Base-by-base conservation (phyloP, 768 basidiomycete genomes). In the Lactarius vividus region DNA sequence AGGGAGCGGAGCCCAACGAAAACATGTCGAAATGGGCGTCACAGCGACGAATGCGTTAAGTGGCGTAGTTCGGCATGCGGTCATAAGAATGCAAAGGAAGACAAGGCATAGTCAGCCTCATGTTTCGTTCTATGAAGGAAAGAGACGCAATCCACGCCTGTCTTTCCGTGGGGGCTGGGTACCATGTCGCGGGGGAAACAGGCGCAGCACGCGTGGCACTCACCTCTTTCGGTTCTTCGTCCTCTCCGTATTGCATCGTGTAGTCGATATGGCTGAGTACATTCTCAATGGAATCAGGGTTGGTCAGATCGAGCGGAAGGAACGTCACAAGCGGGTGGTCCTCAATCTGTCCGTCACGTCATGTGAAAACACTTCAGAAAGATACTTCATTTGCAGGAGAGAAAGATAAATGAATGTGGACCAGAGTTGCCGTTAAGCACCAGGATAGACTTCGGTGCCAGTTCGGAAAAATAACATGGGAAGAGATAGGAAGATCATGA, bases 251-350 rank as follows among this genome's bases (percentile, higher is more conserved):
- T 75, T 99, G 97, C 88, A 99, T 95, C 64, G 94, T 91, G 72
- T 94, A 96, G 79, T 99, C 97, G 61, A 99, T 91, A 75, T 99
- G 95, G 74, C 94, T 95, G 65, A 99, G 82, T 11, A 98, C 88
- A 2, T 85, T 88, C 73, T 93, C 92, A 60, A 99, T 82, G 0
- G 94, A 96, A 72, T 97, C 94, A 57, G 94, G 85, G 68, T 87
- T 85, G 18, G 94, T 88, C 39, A 98, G 85, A 77, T 99, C 94
- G 46, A 99, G 83, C 3, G 97, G 96, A 42, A 99, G 78, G 81
- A 99, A 99, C 2, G 94, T 95, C 26, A 99, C 97, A 46, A 99
- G 84, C 33, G 96, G 97, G 75, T 98, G 95, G 76, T 98, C 97
- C 75, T 98, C 95, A 75, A 99, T 98, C 96, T 98, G 57, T 59